Conservation (phyloP, 2,329 filamentous ascomycete species). For the Pseudocercospora eumusae region DNA sequence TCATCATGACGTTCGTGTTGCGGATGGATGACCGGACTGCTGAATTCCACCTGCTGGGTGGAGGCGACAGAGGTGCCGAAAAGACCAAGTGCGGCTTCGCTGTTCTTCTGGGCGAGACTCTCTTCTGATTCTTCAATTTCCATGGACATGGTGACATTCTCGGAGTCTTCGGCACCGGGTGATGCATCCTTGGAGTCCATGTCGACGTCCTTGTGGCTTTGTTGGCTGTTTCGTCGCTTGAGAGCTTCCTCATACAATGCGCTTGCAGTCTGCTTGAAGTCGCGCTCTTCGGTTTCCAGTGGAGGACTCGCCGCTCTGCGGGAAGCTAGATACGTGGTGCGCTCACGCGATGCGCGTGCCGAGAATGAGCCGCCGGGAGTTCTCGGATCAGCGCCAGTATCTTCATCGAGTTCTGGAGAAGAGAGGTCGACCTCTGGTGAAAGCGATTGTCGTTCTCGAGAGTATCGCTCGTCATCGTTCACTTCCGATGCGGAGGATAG, state of each 20-base stretch:
- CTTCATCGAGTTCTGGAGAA: slow-evolving; percentile 79
- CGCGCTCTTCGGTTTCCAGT: slow-evolving; percentile 89
- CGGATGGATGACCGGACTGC: slow-evolving; percentile 51
- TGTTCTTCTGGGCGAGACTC: slow-evolving; percentile 53
- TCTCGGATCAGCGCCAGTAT: slow-evolving; percentile 56
- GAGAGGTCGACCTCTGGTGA: slow-evolving; percentile 93
- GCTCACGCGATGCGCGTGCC: slow-evolving; percentile 42
- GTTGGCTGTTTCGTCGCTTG: slow-evolving; percentile 44
- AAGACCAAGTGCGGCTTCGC: slow-evolving; percentile 51
- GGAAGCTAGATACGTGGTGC: slow-evolving; percentile 56
- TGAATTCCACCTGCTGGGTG: slow-evolving; percentile 44
- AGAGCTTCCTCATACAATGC: slow-evolving; percentile 66
- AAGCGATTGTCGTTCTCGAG: slow-evolving; percentile 66
- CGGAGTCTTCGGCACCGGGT: slow-evolving; percentile 38
- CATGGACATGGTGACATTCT: slow-evolving; percentile 40
- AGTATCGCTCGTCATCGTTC: slow-evolving; percentile 67
- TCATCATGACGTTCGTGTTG: slow-evolving; percentile 30
- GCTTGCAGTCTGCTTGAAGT: slow-evolving; percentile 94
- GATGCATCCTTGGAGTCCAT: slow-evolving; percentile 36
- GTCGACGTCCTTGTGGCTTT: slow-evolving; percentile 41
- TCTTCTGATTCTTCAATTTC: slow-evolving; percentile 49
- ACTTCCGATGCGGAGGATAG: slow-evolving; percentile 72
- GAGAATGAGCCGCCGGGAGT: slow-evolving; percentile 67
- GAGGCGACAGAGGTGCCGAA: slow-evolving; percentile 54
- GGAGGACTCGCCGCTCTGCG: slow-evolving; percentile 80